Conservation (phyloP, 768 basidiomycete species). For the Boletus insuetus region DNA sequence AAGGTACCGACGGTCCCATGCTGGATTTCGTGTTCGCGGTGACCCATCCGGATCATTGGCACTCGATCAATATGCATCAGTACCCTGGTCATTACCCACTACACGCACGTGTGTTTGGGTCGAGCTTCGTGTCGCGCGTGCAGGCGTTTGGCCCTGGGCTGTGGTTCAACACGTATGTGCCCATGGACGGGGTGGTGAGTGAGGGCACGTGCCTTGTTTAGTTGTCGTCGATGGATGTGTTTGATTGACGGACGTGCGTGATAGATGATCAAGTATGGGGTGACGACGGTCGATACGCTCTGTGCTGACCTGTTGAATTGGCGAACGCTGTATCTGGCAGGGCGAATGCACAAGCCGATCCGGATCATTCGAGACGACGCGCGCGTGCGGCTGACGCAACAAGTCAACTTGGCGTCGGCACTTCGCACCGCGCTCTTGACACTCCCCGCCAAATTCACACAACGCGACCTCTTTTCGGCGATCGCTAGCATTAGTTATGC, state of each 20-base stretch:
- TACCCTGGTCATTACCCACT: conserved; percentile 89
- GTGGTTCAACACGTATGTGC: conserved; percentile 94
- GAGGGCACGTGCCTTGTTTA: background rate
- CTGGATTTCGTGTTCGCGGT: conserved; percentile 97
- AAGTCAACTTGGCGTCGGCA: conserved; percentile 90
- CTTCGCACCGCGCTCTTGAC: conserved; percentile 87
- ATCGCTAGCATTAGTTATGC: conserved; percentile 85
- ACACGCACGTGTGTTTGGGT: conserved; percentile 81
- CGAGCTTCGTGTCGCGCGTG: conserved; percentile 73
- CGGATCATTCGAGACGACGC: conserved; percentile 92
- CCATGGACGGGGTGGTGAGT: conserved; percentile 81
- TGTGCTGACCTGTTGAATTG: conserved; percentile 91
- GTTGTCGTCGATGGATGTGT: too few species aligned
- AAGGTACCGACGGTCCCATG: conserved; percentile 60
- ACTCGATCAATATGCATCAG: conserved; percentile 93
- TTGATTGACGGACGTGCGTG: background rate
- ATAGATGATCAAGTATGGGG: conserved; percentile 94
- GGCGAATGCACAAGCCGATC: conserved; percentile 96
- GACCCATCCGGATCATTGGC: conserved; percentile 89
- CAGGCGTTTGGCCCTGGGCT: conserved; percentile 80
- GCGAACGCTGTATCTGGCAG: conserved; percentile 90
- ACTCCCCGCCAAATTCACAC: conserved; percentile 79
- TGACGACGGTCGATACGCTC: conserved; percentile 87
- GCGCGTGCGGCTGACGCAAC: conserved; percentile 86
- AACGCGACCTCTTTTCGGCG: conserved; percentile 77